These are phyloP conservation scores for Gloeostereum incarnatum DNA, from an alignment of 768 basidiomycete genomes.

Conservation along the genomic window DNA sequence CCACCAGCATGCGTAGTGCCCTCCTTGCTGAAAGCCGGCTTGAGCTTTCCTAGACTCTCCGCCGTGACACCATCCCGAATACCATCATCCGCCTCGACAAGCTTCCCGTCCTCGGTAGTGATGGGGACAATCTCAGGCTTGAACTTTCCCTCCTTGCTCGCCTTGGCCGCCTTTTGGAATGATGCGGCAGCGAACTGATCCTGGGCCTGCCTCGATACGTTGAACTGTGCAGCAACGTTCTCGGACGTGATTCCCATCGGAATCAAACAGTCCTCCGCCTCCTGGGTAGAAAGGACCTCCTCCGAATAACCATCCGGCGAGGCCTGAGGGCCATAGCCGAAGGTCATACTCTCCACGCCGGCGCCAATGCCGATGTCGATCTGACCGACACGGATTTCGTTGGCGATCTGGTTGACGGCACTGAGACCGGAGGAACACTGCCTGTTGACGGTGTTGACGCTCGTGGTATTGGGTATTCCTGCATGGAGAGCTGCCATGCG, in stretches of 20 bases:
- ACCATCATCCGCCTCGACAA: slow-evolving; percentile 80
- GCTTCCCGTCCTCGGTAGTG: slow-evolving; percentile 61
- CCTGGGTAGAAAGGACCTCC: slow-evolving; percentile 51
- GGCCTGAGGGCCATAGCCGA: slow-evolving; percentile 55
- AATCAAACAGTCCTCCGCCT: slow-evolving; percentile 73
- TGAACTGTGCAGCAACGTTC: slow-evolving; percentile 76
- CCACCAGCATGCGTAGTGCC: slow-evolving; percentile 76
- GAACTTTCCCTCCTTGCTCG: slow-evolving; percentile 77
- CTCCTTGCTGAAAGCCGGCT: slow-evolving; percentile 74
- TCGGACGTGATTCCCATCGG: slow-evolving; percentile 96
- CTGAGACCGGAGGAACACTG: slow-evolving; percentile 87
- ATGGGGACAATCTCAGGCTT: slow-evolving; percentile 79
- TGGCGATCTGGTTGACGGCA: slow-evolving; percentile 75
- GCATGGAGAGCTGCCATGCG: slow-evolving; percentile 84
- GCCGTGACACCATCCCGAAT: slow-evolving; percentile 78
- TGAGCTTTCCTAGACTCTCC: slow-evolving; percentile 71
- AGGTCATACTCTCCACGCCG: slow-evolving; percentile 88
- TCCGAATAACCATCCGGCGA: slow-evolving; percentile 54
- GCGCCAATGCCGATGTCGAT: slow-evolving; percentile 88
- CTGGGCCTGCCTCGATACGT: slow-evolving; percentile 65
- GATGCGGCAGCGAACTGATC: slow-evolving; percentile 81
- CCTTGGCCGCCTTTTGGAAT: slow-evolving; percentile 76
- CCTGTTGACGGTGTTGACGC: slow-evolving; percentile 80
- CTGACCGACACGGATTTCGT: slow-evolving; percentile 67
- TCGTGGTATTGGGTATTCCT: slow-evolving; percentile 69